Base-by-base conservation (phyloP, 805 yeast genomes). In the Maudiozyma barnettii region DNA sequence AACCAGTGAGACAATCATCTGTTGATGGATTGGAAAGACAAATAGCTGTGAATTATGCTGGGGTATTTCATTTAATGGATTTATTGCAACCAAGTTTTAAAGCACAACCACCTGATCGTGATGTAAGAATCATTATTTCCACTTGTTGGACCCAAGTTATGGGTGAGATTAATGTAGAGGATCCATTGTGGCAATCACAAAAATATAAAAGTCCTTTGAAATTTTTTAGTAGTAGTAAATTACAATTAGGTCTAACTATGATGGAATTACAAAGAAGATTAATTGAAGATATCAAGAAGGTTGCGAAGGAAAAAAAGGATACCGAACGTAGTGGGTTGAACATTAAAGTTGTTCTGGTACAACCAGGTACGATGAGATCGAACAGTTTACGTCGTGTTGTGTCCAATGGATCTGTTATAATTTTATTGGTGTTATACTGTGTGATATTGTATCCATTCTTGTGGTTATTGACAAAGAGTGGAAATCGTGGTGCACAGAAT, bases 21-120 rank as follows among this genome's bases (percentile, higher is more conserved):
- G 63, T 60, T 3, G 98, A 91, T 64, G 98, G 97, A 1, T 74
- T 89, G 10, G 99, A 93, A 64, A 63, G 75, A 38, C 98, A 93
- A 61, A 75, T 84, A 50, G 95, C 88, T 2, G 73, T 83, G 33
- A 93, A 91, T 65, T 93, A 84, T 60, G 74, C 82, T 35, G 84
- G 84, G 7, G 90, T 88, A 57, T 86, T 69, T 65, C 97, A 90
- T 64, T 70, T 93, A 22, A 70, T 93, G 47, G 84, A 86, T 2
- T 68, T 93, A 26, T 62, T 93, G 45, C 77, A 81, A n/a, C 98
- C 98, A 0, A 77, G 93, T 9, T 70, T 93, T 46, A 79, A 84
- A 53, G 82, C 81, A 1, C 99, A 93, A 67, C 95, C 97, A 2
- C 87, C 96, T 0, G 98, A 90, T 65, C 75, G 99, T 54, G 98